A percentile compares a stretch with the other conserved stretches of the same genome.
Conservation (phyloP, 148 eudicot genomes). For the Nyssa sinensis region DNA sequence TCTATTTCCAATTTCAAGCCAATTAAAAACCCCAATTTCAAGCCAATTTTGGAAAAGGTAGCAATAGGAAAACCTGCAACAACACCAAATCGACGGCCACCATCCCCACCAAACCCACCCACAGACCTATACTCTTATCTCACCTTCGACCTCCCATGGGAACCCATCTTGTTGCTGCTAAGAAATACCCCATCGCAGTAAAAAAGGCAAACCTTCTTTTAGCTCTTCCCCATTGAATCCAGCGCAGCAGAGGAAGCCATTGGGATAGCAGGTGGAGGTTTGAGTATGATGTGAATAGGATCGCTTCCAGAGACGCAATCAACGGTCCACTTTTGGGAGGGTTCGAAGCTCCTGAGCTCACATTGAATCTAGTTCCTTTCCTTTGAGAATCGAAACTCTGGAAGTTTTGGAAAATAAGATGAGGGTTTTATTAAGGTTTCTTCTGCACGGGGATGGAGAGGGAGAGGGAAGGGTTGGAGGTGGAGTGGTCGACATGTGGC, state of each 20-base stretch:
- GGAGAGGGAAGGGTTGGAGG: constrained; percentile 35
- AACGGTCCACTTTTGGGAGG: constrained; percentile 61
- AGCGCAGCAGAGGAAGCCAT: constrained; percentile 34
- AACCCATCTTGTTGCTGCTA: no score
- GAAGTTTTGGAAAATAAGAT: constrained; percentile 5
- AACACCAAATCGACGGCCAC: no score
- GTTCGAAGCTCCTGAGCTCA: constrained; percentile 29
- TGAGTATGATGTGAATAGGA: constrained; percentile 72
- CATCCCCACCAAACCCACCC: no score
- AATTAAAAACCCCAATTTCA: no score
- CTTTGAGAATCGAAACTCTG: background rate
- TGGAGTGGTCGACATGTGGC: constrained; percentile 41
- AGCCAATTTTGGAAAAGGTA: no score
- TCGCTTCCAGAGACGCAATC: constrained; percentile 62
- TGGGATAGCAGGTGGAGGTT: constrained; percentile 38
- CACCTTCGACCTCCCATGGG: no score
- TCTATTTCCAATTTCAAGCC: no score
- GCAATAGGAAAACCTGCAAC: no score
- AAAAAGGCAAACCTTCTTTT: constrained; percentile 70
- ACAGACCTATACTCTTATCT: no score
- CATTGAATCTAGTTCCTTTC: constrained; percentile 29
- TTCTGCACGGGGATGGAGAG: constrained; percentile 1
- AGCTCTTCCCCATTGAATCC: constrained; percentile 29
- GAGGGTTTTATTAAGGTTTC: constrained; percentile 10
- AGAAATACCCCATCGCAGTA: constrained; percentile 77